Evolutionary conservation across 441 rosid genomes (phyloP).

Genomic region (Jatropha multifida): DNA sequence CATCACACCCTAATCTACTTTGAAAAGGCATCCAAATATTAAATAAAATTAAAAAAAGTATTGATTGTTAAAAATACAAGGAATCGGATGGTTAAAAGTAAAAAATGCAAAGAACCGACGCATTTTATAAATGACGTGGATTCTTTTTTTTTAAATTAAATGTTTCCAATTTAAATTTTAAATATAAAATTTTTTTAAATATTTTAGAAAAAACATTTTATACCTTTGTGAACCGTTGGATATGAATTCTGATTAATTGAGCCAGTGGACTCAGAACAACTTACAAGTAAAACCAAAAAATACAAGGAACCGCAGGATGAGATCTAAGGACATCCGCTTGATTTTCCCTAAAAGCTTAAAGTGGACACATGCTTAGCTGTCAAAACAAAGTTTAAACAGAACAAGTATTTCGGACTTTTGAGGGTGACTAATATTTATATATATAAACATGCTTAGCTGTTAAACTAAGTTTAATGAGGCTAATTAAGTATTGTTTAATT

Average conservation of each 20-base stretch:
- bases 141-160: no score
- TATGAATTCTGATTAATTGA: no score
- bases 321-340: constrained; percentile 1
- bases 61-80: not conserved
- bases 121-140: no score
- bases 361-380: constrained; percentile 35
- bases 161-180: no score
- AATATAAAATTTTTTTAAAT: no score
- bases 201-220: no score
- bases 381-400: constrained; percentile 20
- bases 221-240: no score
- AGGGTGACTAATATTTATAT: no score
- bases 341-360: constrained; percentile 7
- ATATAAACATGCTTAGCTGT: constrained; percentile 37
- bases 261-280: no score
- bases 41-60: not conserved
- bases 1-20: constrained; percentile 38
- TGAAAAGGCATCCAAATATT: constrained; percentile 33
- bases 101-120: no score
- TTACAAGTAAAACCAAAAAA: not conserved
- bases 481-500: constrained; percentile 6
- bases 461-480: constrained; percentile 25
- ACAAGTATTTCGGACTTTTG: no score
- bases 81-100: not conserved
- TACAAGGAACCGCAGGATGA: not conserved